A percentile compares a stretch with the other conserved stretches of the same genome.
Evolutionary conservation across 352 stramenopile genomes (phyloP).

Genomic region (Albugo candida): DNA sequence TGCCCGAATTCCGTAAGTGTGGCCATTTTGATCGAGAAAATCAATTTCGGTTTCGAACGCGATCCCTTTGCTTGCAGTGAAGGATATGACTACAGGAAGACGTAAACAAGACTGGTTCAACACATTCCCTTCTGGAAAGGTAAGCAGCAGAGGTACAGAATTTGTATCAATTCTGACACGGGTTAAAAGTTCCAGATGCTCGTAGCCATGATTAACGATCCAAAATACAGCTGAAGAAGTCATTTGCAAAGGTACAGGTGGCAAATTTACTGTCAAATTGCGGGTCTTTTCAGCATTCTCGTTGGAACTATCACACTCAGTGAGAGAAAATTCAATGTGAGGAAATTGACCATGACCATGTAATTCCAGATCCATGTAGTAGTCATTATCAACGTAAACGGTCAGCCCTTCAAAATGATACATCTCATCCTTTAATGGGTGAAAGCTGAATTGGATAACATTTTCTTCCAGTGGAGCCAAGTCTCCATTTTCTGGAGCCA

Average conservation of each 20-base stretch:
- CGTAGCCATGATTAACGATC: conserved; percentile 80
- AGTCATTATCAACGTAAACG: conserved; percentile 37
- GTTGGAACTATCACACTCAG: too few relatives aligned
- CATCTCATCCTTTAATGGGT: conserved; percentile 50
- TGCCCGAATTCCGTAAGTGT: conserved; percentile 68
- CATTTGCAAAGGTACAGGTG: conserved; percentile 78
- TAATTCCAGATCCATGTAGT: conserved; percentile 71
- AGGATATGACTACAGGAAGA: conserved; percentile 73
- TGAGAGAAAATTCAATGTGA: conserved; percentile 71
- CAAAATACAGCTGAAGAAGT: conserved; percentile 36
- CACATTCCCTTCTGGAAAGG: conserved; percentile 79
- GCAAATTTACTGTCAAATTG: conserved; percentile 44
- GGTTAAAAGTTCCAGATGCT: conserved; percentile 78
- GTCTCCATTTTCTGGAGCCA: conserved; percentile 61
- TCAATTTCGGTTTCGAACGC: conserved; percentile 83
- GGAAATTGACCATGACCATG: conserved; percentile 78
- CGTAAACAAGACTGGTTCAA: conserved; percentile 63
- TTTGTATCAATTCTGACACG: conserved; percentile 50
- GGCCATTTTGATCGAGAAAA: conserved; percentile 84
- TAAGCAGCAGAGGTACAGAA: conserved; percentile 60
- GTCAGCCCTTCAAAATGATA: conserved; percentile 63
- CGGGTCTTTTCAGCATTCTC: conserved; percentile 11
- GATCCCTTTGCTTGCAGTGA: conserved; percentile 64
- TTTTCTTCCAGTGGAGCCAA: conserved; percentile 56
- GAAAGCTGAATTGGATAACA: conserved; percentile 72